Percentiles rank a stretch among this genome's conserved stretches.
These are phyloP conservation scores for Hippophae rhamnoides DNA, from an alignment of 306 rosid species.

Conservation along the genomic window DNA sequence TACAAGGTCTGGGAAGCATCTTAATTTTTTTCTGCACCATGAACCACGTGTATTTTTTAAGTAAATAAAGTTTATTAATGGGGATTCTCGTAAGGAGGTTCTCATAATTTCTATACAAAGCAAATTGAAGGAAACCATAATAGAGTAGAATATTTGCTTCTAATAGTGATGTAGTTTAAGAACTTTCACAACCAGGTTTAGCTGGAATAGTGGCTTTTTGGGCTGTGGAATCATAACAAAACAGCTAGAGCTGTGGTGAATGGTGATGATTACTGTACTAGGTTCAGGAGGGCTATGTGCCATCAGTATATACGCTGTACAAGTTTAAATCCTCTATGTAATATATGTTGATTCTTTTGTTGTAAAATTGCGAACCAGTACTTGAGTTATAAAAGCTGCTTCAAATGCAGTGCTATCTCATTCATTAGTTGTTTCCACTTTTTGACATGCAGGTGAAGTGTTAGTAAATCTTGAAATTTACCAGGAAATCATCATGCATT, in stretches of 20 bases:
- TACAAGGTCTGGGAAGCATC: slow-evolving; percentile 82
- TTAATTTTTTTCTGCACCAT: not conserved
- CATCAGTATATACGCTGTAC: not conserved
- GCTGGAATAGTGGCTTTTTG: not conserved
- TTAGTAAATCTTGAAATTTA: too few species aligned
- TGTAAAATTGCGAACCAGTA: not conserved
- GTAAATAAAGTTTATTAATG: slow-evolving; percentile 12
- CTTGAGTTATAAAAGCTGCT: too few species aligned
- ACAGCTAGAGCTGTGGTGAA: not conserved
- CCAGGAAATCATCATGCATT: too few species aligned
- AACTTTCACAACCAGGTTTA: slow-evolving; percentile 6
- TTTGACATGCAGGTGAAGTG: too few species aligned
- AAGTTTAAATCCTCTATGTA: too few species aligned
- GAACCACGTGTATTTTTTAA: slow-evolving; percentile 5
- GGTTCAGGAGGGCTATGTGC: not conserved
- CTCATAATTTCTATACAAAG: not conserved
- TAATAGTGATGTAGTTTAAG: slow-evolving; percentile 5
- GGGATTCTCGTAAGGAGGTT: not conserved
- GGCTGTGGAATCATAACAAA: not conserved
- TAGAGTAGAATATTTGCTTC: slow-evolving; percentile 10
- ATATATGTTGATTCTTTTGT: too few species aligned
- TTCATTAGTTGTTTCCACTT: too few species aligned
- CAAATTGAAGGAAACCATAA: slow-evolving; percentile 1
- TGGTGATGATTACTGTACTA: not conserved
- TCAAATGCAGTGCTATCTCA: too few species aligned